phyloP scores from a whole-genome alignment of 257 asterid species.

The Knoxia roxburghii region DNA sequence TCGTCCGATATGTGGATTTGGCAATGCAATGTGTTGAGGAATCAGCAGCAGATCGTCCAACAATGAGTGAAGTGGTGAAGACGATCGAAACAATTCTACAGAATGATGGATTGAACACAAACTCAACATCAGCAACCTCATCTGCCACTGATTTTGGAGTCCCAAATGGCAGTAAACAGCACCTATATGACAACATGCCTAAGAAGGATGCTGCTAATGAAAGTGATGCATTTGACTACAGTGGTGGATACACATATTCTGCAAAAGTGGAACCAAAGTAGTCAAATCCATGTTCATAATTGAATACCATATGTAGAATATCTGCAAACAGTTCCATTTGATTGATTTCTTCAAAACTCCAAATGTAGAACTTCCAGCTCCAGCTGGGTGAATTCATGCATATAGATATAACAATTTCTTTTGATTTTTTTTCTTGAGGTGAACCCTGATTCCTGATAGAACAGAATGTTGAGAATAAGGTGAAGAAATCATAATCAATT shows the following conservation, averaged over 20 bases:
- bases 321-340: slow-evolving; percentile 9
- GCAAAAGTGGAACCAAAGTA: slow-evolving; percentile 54
- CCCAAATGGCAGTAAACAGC: slow-evolving; percentile 28
- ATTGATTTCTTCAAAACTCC: slow-evolving; percentile 2
- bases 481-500: too few relatives aligned
- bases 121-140: slow-evolving; percentile 75
- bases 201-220: slow-evolving; percentile 28
- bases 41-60: slow-evolving; percentile 75
- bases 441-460: too few relatives aligned
- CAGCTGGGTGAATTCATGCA: too few relatives aligned
- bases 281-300: slow-evolving; percentile 1
- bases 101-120: slow-evolving; percentile 63
- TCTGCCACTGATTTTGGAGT: slow-evolving; percentile 67
- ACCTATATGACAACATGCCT: slow-evolving; percentile 39
- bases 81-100: slow-evolving; percentile 57
- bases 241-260: slow-evolving; percentile 46
- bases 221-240: slow-evolving; percentile 43
- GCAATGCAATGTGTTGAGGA: slow-evolving; percentile 93
- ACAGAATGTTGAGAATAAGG: too few relatives aligned
- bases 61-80: slow-evolving; percentile 84
- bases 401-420: too few relatives aligned
- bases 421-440: too few relatives aligned
- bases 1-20: slow-evolving; percentile 57
- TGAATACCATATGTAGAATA: background rate
- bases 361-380: too few relatives aligned